Conservation (phyloP, 1,139 yeast species). For the Kodamaea suecica region DNA sequence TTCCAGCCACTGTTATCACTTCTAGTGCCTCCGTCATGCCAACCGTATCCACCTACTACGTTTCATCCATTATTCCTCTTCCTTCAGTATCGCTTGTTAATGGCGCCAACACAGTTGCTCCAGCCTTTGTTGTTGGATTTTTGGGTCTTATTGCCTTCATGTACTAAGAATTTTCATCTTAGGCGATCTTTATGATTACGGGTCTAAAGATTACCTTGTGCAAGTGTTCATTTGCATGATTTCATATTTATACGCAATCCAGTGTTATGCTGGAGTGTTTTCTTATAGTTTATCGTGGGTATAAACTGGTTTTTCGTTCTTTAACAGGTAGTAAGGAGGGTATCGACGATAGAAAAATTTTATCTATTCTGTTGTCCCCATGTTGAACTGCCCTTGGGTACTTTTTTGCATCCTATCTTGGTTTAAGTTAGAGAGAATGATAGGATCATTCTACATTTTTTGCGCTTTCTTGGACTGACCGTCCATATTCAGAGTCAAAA, state of each 20-base stretch:
- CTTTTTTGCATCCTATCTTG: background rate
- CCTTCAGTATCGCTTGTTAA: slow-evolving; percentile 11
- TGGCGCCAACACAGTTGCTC: slow-evolving; percentile 14
- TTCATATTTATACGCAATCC: background rate
- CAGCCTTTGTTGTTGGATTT: slow-evolving; percentile 17
- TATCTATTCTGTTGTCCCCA: slow-evolving; percentile 4
- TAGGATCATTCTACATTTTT: background rate
- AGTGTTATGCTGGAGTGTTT: background rate
- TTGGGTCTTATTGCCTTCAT: slow-evolving; percentile 17
- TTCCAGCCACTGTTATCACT: slow-evolving; percentile 6
- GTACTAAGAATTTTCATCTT: slow-evolving; percentile 11
- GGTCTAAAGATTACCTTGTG: background rate
- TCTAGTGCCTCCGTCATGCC: background rate
- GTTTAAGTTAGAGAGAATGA: background rate
- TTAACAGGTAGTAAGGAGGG: background rate
- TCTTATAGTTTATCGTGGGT: background rate
- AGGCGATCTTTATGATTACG: slow-evolving; percentile 3
- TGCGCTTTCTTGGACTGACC: no score
- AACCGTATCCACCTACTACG: slow-evolving; percentile 5
- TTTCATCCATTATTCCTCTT: slow-evolving; percentile 11
- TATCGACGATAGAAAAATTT: background rate
- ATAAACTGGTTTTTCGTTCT: background rate
- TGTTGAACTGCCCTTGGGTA: slow-evolving; percentile 1
- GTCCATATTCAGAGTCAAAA: no score
- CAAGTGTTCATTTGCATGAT: background rate